Evolutionary conservation across 768 basidiomycete species (phyloP).

Genomic region (Inosperma sp.): DNA sequence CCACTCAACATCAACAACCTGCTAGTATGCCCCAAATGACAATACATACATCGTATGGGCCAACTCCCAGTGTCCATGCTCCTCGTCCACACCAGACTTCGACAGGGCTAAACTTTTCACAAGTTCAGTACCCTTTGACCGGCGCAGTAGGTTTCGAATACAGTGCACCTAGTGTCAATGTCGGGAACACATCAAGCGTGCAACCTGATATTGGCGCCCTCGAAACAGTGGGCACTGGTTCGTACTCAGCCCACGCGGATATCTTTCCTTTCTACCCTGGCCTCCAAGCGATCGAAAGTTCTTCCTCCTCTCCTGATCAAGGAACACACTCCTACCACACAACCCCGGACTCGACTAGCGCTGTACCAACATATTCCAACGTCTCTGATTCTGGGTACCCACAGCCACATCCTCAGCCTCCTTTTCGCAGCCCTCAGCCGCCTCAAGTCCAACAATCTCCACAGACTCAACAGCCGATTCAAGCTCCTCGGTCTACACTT

Average conservation of each 20-base stretch:
- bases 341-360: too few relatives aligned
- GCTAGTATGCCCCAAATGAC: slow-evolving; percentile 14
- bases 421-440: slow-evolving; percentile 3
- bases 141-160: slow-evolving; percentile 17
- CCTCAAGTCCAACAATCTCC: slow-evolving; percentile 2
- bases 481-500: slow-evolving; percentile 14
- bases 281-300: slow-evolving; percentile 18
- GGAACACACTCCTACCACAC: slow-evolving; percentile 25
- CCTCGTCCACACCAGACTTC: slow-evolving; percentile 15
- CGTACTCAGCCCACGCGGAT: slow-evolving; percentile 11
- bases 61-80: slow-evolving; percentile 10
- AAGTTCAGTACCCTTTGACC: slow-evolving; percentile 15
- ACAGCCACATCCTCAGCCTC: background rate
- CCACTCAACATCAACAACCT: slow-evolving; percentile 21
- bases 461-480: slow-evolving; percentile 10
- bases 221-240: background rate
- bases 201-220: slow-evolving; percentile 2
- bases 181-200: too few relatives aligned
- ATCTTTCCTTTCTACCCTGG: slow-evolving; percentile 23
- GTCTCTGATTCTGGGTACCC: slow-evolving; percentile 3
- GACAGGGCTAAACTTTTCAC: slow-evolving; percentile 18
- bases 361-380: slow-evolving; percentile 17
- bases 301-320: slow-evolving; percentile 21
- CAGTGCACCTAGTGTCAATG: slow-evolving; percentile 18
- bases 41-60: slow-evolving; percentile 1